Base-by-base conservation (phyloP, 2,329 filamentous ascomycete species). In the Pyrenochaeta sp. region DNA sequence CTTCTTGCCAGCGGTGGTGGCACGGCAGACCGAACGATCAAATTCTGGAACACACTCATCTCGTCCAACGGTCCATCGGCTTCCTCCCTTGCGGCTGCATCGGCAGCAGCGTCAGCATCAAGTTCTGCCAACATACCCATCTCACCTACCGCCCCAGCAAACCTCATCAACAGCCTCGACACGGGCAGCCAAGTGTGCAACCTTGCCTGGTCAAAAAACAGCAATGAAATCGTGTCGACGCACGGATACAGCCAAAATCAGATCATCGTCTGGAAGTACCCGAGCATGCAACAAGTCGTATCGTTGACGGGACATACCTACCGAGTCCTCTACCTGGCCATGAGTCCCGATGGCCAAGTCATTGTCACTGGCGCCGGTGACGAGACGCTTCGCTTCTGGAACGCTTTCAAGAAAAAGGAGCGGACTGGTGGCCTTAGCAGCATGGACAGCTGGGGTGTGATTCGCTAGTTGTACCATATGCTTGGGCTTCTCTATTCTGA, bases 171-270 rank as follows among this genome's bases (percentile, higher is more conserved):
- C 74, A 93, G 96, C 75, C 88, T 98, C 61, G 95, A 99, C 74
- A 99, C 95, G 0, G 95, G 95, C 49, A 97, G 92, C 71, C 95
- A 99, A 78, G 95, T 99, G n/a, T 99, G 95, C 81, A 99, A 99
- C 73, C 84, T 99, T 43, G 91, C 93, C 3, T 99, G 96, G 93
- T 95, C 91, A 19, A 96, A 96, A 74, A 97, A 97, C 77, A 97
- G 92, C 7, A 97, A 97, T 75, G 95, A 99, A 78, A 93, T 99
- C 56, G 94, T 99, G 53, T 94, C 91, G 50, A 99, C 95, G 0
- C 95, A 99, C 74, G 95, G 95, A 6, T 99, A 97, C 81, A 94
- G 90, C 67, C 95, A 99, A 75, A 97, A 99, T 76, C 95, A 98
- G 78, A 97, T 99, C 69, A 94, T 98, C 37, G 92, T 99, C 54